A percentile compares a stretch with the other conserved stretches of the same genome.
Conservation (phyloP, 176 grass and related monocot species). For the Thalia dealbata region DNA sequence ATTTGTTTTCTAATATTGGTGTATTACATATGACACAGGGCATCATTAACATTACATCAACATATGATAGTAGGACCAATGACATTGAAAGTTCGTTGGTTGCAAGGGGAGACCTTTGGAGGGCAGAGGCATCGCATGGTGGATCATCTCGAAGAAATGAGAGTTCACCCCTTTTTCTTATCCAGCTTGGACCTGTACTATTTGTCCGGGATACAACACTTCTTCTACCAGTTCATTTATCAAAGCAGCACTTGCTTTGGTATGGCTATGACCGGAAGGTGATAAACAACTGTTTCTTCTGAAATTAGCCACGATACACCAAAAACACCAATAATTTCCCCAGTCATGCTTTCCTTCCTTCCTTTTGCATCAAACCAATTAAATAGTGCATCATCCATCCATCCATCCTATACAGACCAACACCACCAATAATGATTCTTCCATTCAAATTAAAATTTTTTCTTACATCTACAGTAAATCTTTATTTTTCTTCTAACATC, state of each 20-base stretch:
- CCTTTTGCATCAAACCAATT: too few species aligned
- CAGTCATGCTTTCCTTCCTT: too few species aligned
- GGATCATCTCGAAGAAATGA: slow-evolving; percentile 47
- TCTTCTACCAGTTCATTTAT: slow-evolving; percentile 92
- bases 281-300: neutral
- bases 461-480: too few species aligned
- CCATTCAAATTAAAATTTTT: too few species aligned
- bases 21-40: slow-evolving; percentile 32
- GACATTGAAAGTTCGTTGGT: slow-evolving; percentile 67
- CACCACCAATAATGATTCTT: too few species aligned
- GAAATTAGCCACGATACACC: neutral
- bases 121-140: slow-evolving; percentile 61
- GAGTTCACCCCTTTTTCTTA: slow-evolving; percentile 66
- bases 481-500: too few species aligned
- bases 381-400: too few species aligned
- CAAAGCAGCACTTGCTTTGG: slow-evolving; percentile 95
- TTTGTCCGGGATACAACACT: slow-evolving; percentile 81
- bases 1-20: slow-evolving; percentile 4
- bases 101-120: slow-evolving; percentile 81
- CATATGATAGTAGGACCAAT: slow-evolving; percentile 49
- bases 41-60: slow-evolving; percentile 59
- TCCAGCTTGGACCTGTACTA: slow-evolving; percentile 80
- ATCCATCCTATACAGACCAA: too few species aligned
- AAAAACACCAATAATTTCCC: too few species aligned
- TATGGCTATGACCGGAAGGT: slow-evolving; percentile 98